These are phyloP conservation scores for Termitomyces sp. DNA, from an alignment of 768 basidiomycete genomes.

Conservation along the genomic window DNA sequence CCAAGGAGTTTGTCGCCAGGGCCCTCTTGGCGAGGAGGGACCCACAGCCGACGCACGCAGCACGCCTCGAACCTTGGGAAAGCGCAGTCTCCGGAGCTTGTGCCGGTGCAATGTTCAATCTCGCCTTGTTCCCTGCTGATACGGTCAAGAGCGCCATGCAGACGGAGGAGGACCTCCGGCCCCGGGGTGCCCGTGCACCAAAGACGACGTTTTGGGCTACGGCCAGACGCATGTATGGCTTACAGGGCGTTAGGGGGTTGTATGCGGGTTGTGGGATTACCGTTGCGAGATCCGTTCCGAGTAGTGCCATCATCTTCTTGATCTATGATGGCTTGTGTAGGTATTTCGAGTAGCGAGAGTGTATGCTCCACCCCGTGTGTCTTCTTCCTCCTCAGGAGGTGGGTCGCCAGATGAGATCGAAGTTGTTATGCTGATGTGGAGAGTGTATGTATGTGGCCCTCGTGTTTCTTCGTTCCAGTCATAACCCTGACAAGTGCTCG, in stretches of 20 bases:
- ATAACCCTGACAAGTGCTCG: no score
- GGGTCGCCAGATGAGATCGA: no score
- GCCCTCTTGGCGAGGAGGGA: constrained; percentile 54
- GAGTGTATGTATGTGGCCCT: no score
- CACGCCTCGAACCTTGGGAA: constrained; percentile 66
- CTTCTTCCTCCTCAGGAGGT: no score
- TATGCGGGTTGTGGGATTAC: constrained; percentile 92
- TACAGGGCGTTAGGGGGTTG: constrained; percentile 71
- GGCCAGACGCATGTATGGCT: constrained; percentile 65
- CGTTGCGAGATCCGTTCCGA: constrained; percentile 76
- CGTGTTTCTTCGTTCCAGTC: no score
- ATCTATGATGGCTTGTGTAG: constrained; percentile 75
- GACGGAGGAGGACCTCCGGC: constrained; percentile 79
- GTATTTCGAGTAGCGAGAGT: constrained; percentile 26
- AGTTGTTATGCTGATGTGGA: no score
- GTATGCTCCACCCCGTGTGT: no score
- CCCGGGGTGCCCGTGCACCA: constrained; percentile 7
- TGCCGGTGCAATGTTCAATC: constrained; percentile 82
- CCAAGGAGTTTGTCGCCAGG: constrained; percentile 75
- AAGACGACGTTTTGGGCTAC: constrained; percentile 53
- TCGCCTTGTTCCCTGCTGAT: constrained; percentile 94
- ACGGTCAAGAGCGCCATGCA: constrained; percentile 94
- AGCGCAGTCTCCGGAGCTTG: constrained; percentile 83
- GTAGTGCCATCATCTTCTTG: constrained; percentile 86
- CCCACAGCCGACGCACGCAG: constrained; percentile 15